A percentile compares a stretch with the other conserved stretches of the same genome.
These are phyloP conservation scores for Leishmania major DNA, from an alignment of 208 protist genomes.

Conservation along the genomic window DNA sequence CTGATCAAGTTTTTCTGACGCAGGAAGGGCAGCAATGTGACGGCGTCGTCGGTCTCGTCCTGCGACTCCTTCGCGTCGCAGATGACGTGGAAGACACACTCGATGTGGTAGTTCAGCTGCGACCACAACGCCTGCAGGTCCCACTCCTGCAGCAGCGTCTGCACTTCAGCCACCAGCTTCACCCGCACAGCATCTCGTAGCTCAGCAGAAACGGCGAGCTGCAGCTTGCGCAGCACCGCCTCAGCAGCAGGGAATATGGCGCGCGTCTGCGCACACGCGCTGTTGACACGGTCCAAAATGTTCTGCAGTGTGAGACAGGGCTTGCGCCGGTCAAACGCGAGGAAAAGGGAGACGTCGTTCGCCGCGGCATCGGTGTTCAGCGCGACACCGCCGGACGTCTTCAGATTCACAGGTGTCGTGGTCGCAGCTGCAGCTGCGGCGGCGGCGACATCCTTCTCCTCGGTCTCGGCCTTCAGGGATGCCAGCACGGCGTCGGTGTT, in stretches of 20 bases:
- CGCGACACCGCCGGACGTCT: not conserved
- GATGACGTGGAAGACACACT: constrained; percentile 76
- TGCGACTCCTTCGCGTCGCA: constrained; percentile 74
- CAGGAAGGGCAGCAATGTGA: constrained; percentile 70
- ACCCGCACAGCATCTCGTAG: constrained; percentile 40
- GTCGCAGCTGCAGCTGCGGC: not conserved
- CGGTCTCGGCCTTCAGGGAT: not conserved
- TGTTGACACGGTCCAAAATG: constrained; percentile 12
- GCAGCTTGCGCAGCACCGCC: constrained; percentile 14
- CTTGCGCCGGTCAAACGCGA: not conserved
- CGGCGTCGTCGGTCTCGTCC: constrained; percentile 57
- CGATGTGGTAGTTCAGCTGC: constrained; percentile 86
- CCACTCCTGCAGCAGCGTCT: constrained; percentile 64
- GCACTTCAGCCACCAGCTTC: constrained; percentile 52
- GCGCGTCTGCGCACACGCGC: constrained; percentile 10
- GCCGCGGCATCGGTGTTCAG: not conserved
- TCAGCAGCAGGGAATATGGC: constrained; percentile 18
- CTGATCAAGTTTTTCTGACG: constrained; percentile 53
- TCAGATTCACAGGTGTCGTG: not conserved
- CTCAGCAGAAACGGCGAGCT: constrained; percentile 12
- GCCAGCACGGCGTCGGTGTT: constrained; percentile 19
- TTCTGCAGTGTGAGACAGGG: constrained; percentile 21
- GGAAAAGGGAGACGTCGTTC: constrained; percentile 4
- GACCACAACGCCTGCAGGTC: constrained; percentile 75
- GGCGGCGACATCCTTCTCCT: not conserved